Percentiles rank a stretch among this genome's conserved stretches.
These are phyloP conservation scores for Jatropha multifida DNA, from an alignment of 441 rosid species.

Conservation along the genomic window DNA sequence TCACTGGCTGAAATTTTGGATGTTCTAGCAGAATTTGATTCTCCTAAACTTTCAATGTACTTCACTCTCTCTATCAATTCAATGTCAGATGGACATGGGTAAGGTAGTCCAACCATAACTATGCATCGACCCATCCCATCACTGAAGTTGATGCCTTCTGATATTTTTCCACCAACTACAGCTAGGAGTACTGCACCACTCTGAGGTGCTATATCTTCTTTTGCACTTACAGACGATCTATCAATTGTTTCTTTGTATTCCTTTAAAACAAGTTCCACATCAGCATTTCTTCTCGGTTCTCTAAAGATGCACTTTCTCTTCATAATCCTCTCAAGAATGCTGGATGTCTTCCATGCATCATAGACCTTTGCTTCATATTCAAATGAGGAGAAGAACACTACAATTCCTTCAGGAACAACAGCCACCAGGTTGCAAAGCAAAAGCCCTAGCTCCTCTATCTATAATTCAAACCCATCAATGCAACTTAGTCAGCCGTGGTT, in stretches of 20 bases:
- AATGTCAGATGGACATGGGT: conserved; percentile 79
- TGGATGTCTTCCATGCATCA: conserved; percentile 73
- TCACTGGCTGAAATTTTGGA: conserved; percentile 35
- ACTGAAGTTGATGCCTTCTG: conserved; percentile 98
- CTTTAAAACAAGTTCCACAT: conserved; percentile 72
- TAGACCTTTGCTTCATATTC: conserved; percentile 82
- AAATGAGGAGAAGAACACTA: conserved; percentile 94
- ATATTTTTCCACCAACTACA: conserved; percentile 96
- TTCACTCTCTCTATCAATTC: conserved; percentile 88
- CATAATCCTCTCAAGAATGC: conserved; percentile 74
- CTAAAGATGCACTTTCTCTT: conserved; percentile 78
- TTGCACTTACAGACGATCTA: conserved; percentile 21
- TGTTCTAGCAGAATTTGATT: conserved; percentile 37
- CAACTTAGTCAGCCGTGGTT: conserved; percentile 15
- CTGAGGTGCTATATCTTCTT: conserved; percentile 33
- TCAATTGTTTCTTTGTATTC: conserved; percentile 79
- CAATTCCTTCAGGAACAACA: conserved; percentile 85
- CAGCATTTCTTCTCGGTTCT: conserved; percentile 78
- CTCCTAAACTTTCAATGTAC: conserved; percentile 77
- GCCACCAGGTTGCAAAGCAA: conserved; percentile 82
- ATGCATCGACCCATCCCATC: conserved; percentile 96
- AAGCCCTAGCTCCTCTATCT: conserved; percentile 89
- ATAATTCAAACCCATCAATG: conserved; percentile 30
- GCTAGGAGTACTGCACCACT: conserved; percentile 87
- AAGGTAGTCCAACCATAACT: conserved; percentile 97